phyloP scores from a whole-genome alignment of 768 basidiomycete species.

The Tricholomella constricta region DNA sequence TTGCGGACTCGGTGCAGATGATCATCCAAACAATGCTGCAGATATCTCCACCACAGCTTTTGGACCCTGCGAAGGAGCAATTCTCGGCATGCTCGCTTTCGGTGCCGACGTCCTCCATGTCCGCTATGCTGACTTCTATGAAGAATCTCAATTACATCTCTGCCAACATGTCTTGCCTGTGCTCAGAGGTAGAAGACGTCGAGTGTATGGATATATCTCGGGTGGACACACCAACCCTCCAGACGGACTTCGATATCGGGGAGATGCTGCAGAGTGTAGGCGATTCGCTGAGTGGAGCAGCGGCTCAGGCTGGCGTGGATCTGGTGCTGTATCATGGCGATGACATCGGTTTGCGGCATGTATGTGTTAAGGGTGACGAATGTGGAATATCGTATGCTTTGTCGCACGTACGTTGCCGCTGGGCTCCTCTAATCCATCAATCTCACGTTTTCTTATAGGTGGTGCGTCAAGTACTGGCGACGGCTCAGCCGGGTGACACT shows the following conservation, averaged over 20 bases:
- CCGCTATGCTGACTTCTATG: slow-evolving; percentile 88
- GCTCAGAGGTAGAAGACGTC: slow-evolving; percentile 23
- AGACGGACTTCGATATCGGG: slow-evolving; percentile 88
- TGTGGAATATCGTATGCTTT: slow-evolving; percentile 80
- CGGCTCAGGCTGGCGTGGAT: slow-evolving; percentile 84
- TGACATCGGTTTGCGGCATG: slow-evolving; percentile 76
- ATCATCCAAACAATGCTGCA: slow-evolving; percentile 91
- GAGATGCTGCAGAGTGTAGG: slow-evolving; percentile 89
- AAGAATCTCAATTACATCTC: slow-evolving; percentile 93
- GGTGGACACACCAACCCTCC: slow-evolving; percentile 9
- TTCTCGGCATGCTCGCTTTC: slow-evolving; percentile 87
- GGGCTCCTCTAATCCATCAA: slow-evolving; percentile 17
- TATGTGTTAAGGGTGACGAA: slow-evolving; percentile 84
- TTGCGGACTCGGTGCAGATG: slow-evolving; percentile 90
- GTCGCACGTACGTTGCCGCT: slow-evolving; percentile 68
- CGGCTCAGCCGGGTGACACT: slow-evolving; percentile 72
- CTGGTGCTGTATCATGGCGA: slow-evolving; percentile 90
- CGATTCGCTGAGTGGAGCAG: slow-evolving; percentile 82
- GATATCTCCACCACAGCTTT: slow-evolving; percentile 84
- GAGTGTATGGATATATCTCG: background rate
- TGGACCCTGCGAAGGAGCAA: slow-evolving; percentile 93
- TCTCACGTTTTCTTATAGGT: slow-evolving; percentile 49
- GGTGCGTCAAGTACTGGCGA: slow-evolving; percentile 77
- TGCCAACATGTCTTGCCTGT: slow-evolving; percentile 72
- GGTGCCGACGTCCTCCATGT: slow-evolving; percentile 85